Evolutionary conservation across 192 early-diverging fungal species (phyloP), one percentile per base, ranked within the genome.

Genomic region (Diversispora epigaea): DNA sequence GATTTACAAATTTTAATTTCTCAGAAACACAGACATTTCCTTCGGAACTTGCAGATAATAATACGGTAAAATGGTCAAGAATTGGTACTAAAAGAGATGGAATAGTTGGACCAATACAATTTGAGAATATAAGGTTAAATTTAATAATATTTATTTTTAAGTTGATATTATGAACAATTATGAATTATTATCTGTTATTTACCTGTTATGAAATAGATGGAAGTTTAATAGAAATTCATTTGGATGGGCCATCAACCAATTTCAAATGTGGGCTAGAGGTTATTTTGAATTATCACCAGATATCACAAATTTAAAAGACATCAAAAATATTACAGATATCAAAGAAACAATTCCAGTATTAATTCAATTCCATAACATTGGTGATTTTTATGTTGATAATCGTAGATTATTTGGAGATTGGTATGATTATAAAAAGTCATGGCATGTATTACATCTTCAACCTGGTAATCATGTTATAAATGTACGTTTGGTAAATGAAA

Each of bases 331-430:
- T 1, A 32, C 25, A 32, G 25, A 32, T 32, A 32, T 32, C 25
- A 32, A 32, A 32, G 25, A 32, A 4, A 19, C 74, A 7, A 72
- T 70, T 6, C 55, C 80, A 4, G 56, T 87, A 5, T 62, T 76
- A 11, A 74, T 87, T 41, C 86, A 87, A 41, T 79, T 78, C 11
- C 58, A 83, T 22, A 82, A 85, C 46, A 82, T 91, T n/a, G 81
- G 85, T 9, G 82, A 84, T 32, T 92, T 90, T 82, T 91, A 90
- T 68, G 84, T 93, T 61, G 85, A 92, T 73, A 70, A 85, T 14
- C 68, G 76, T 25, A 80, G 85, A 17, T 83, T 83, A 50, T 80
- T 82, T 19, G 92, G 91, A 5, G 92, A 93, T 70, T 82, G 84
- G 69, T 93, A 92, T 73, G 78, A 77, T 25, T 91, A 90, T 63